Percentiles rank a stretch among this genome's conserved stretches.
Conservation (phyloP, 495 filamentous ascomycete genomes). For the Aspergillus campestris region DNA sequence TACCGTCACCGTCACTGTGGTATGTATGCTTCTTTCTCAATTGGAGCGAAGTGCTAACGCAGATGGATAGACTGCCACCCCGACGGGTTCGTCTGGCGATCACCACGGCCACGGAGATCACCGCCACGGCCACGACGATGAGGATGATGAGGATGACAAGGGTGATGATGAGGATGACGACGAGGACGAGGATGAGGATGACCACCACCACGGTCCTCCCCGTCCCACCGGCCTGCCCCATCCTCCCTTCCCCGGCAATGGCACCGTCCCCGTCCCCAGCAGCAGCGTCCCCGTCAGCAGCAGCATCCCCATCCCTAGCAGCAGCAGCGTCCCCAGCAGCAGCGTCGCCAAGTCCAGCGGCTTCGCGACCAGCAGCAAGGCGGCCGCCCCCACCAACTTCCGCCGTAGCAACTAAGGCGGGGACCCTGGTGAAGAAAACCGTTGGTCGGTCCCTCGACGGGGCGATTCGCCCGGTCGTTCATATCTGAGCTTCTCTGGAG, state of each 20-base stretch:
- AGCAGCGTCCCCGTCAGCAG: conserved; percentile 19
- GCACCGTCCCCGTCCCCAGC: conserved; percentile 24
- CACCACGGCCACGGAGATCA: conserved; percentile 4
- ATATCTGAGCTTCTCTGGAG: too few species aligned
- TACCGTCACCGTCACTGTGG: conserved; percentile 39
- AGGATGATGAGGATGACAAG: neutral
- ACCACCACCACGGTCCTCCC: conserved; percentile 8
- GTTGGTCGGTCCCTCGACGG: too few species aligned
- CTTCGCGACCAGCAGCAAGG: conserved; percentile 17
- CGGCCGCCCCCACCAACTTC: conserved; percentile 17
- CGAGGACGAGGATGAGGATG: neutral
- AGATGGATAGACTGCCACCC: conserved; percentile 6
- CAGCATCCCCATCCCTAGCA: conserved; percentile 18
- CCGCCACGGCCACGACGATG: conserved; percentile 8
- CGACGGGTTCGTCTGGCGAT: conserved; percentile 6
- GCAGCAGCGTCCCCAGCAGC: conserved; percentile 18
- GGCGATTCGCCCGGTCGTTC: too few species aligned
- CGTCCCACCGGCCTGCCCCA: conserved; percentile 11
- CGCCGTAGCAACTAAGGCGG: conserved; percentile 19
- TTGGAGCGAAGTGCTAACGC: neutral
- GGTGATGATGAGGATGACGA: conserved; percentile 2
- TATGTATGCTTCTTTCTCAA: conserved; percentile 13
- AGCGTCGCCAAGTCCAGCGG: conserved; percentile 23
- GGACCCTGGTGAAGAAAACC: neutral
- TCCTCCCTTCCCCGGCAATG: conserved; percentile 30